A percentile compares a stretch with the other conserved stretches of the same genome.
Conservation (phyloP, 2,329 filamentous ascomycete species). For the Gaeumannomyces tritici region DNA sequence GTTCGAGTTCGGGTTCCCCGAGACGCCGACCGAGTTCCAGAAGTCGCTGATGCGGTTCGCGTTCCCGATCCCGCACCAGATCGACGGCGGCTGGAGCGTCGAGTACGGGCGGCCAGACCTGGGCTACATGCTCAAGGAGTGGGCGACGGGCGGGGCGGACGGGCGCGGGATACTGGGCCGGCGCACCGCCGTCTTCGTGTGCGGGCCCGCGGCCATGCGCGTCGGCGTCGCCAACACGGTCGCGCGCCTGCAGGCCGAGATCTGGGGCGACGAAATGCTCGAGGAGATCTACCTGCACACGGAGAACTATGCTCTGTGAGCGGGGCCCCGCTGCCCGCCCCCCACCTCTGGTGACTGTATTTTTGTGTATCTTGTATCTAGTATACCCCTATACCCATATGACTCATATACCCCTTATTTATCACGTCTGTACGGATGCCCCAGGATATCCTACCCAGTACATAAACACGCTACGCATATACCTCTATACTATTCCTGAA, state of each 20-base stretch:
- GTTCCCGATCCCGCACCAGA: constrained; percentile 60
- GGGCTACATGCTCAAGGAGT: constrained; percentile 74
- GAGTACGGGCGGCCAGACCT: constrained; percentile 89
- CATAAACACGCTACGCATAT: not conserved
- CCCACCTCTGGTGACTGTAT: not conserved
- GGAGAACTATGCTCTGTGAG: constrained; percentile 83
- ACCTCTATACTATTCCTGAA: not conserved
- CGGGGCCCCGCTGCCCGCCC: not conserved
- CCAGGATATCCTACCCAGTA: not conserved
- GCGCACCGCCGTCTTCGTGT: constrained; percentile 84
- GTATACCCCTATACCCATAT: not conserved
- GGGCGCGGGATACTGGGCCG: constrained; percentile 64
- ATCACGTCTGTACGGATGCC: not conserved
- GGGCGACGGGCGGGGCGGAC: constrained; percentile 62
- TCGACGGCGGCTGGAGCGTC: constrained; percentile 75
- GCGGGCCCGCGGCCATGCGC: constrained; percentile 79
- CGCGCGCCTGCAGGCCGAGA: constrained; percentile 69
- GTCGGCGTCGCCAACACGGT: constrained; percentile 82
- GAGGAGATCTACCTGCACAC: constrained; percentile 93
- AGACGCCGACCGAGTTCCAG: constrained; percentile 78
- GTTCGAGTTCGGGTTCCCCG: constrained; percentile 76
- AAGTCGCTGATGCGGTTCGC: constrained; percentile 87
- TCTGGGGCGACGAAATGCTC: constrained; percentile 67
- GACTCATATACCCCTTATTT: not conserved
- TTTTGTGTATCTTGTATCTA: not conserved